Conservation (phyloP, 2,329 filamentous ascomycete genomes). For the Stagonosporopsis chrysanthemi region DNA sequence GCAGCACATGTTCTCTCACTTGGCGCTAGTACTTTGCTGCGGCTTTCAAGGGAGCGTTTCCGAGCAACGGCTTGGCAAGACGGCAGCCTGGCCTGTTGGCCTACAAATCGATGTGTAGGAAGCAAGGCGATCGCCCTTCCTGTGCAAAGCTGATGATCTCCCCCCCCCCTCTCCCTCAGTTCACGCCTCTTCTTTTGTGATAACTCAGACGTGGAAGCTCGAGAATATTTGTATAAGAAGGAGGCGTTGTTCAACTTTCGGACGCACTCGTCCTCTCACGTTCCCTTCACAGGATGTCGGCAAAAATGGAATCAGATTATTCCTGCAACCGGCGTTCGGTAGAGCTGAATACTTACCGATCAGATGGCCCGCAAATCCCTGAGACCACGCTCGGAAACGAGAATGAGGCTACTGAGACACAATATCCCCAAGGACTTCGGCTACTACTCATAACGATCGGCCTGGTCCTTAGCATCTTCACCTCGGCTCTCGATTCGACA, state of each 20-base stretch:
- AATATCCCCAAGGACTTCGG: constrained; percentile 32
- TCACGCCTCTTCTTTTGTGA: too few species aligned
- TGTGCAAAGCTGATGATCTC: background rate
- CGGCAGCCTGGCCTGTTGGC: background rate
- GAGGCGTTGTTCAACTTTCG: background rate
- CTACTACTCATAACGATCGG: constrained; percentile 37
- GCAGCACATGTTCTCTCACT: background rate
- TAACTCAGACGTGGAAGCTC: background rate
- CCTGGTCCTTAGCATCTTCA: constrained; percentile 40
- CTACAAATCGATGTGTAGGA: background rate
- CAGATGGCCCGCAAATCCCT: background rate
- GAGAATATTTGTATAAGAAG: background rate
- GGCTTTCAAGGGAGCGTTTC: background rate
- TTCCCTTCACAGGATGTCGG: constrained; percentile 1
- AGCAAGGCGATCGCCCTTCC: background rate
- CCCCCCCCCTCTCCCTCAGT: background rate
- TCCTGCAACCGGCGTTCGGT: background rate
- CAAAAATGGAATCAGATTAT: background rate
- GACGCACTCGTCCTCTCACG: background rate
- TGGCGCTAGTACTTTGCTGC: background rate
- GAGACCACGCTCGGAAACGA: background rate
- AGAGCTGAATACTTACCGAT: constrained; percentile 2
- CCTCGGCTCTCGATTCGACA: constrained; percentile 37
- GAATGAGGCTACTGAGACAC: background rate
- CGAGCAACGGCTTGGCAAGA: constrained; percentile 3